Evolutionary conservation across 164 flowering plant species (phyloP), one percentile per base, ranked within the genome.

Genomic region (Kalanchoe fedtschenkoi): DNA sequence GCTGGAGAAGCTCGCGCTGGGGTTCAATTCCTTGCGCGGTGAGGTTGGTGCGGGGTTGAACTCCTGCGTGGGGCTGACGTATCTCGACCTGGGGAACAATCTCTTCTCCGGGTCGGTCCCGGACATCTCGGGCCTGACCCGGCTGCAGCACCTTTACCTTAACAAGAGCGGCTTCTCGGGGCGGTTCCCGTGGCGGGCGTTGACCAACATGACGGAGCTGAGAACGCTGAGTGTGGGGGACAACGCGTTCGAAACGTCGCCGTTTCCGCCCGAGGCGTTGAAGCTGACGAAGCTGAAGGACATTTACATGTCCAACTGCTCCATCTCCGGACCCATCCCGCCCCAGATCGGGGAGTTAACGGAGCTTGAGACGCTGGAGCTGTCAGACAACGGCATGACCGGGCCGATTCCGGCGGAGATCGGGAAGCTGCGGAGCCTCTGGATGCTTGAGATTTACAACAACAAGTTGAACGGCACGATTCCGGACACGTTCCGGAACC

Each of bases 281-380:
- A 71, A 72, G 34, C 78, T 89, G 14, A 22, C 69, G 16, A 79
- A 77, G 9, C 64, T 89, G 28, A 44, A 75, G 28, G 76, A 82
- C 79, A 72, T 87, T 26, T 89, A 85, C 56, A 83, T 89, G 58
- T 22, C 85, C 0, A 85, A 85, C 53, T 71, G 74, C 60, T 71
- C 72, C 69, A 54, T 78, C 44, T 30, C 21, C 7, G 82, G 82
- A 8, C 41, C 58, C 35, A 62, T 78, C 28, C 82, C 82, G 0
- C 63, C 61, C 10, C 70, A 61, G 9, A 75, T 78, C 34, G 68
- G 69, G 33, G 74, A 71, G 29, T 68, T 76, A 2, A 60, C 69
- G 0, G 58, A 30, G 57, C 66, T 78, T 1, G 42, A 44, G 22
- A 72, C 70, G 42, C 71, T 78, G 24, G 82, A 78, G 56, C 70